Evolutionary conservation across 2,329 filamentous ascomycete genomes (phyloP).

Genomic region (Periconia sp.): DNA sequence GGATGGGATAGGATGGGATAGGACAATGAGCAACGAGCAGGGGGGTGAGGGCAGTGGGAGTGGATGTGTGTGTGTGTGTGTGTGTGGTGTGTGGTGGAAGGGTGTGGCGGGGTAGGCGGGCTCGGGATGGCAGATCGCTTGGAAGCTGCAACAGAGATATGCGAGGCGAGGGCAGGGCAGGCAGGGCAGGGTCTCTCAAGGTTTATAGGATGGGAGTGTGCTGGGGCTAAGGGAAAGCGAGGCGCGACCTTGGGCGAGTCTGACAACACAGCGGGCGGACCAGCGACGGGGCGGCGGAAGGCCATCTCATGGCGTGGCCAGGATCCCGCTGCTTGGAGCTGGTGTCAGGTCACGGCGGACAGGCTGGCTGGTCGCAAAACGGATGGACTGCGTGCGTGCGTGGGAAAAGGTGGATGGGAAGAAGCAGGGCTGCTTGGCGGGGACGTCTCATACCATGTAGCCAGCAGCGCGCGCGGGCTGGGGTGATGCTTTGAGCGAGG

Average conservation of each 20-base stretch:
- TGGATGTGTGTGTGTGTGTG: not conserved
- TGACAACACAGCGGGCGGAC: slow-evolving; percentile 37
- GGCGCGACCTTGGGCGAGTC: slow-evolving; percentile 19
- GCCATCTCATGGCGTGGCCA: slow-evolving; percentile 26
- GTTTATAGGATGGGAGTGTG: slow-evolving; percentile 38
- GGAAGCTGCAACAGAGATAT: slow-evolving; percentile 27
- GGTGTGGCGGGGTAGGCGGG: slow-evolving; percentile 7
- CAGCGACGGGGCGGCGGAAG: slow-evolving; percentile 30
- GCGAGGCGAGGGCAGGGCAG: slow-evolving; percentile 38
- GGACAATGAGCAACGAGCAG: slow-evolving; percentile 4
- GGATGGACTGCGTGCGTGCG: too few relatives aligned
- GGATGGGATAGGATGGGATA: not conserved
- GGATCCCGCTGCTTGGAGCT: slow-evolving; percentile 34
- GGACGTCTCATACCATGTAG: slow-evolving; percentile 48
- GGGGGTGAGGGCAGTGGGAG: slow-evolving; percentile 21
- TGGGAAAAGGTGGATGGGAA: slow-evolving; percentile 14
- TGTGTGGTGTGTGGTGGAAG: slow-evolving; percentile 1
- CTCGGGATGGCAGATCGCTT: slow-evolving; percentile 19
- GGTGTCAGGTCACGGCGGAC: slow-evolving; percentile 23
- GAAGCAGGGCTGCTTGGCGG: slow-evolving; percentile 40
- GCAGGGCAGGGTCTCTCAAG: slow-evolving; percentile 26
- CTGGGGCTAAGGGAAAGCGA: slow-evolving; percentile 28
- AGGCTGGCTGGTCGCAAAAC: slow-evolving; percentile 15
- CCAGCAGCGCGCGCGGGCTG: slow-evolving; percentile 36
- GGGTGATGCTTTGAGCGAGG: slow-evolving; percentile 34